Percentiles rank a stretch among this genome's conserved stretches.
Evolutionary conservation across 2,329 filamentous ascomycete genomes (phyloP).

Genomic region (Cladophialophora exuberans): DNA sequence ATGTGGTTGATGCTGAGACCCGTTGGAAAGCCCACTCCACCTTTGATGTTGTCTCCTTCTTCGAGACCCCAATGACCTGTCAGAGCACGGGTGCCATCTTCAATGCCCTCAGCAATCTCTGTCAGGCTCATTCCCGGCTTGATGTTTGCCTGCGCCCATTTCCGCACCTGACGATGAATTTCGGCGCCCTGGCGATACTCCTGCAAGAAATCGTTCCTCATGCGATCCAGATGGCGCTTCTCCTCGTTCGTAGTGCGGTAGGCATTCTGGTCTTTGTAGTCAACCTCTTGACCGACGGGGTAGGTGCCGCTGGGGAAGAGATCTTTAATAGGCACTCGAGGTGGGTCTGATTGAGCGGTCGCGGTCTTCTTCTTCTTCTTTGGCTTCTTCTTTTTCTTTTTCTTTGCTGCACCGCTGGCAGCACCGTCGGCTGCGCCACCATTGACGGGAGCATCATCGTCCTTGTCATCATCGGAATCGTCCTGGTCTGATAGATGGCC

Average conservation of each 20-base stretch:
- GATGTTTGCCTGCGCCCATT: slow-evolving; percentile 79
- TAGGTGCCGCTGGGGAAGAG: slow-evolving; percentile 74
- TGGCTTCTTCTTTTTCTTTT: slow-evolving; percentile 80
- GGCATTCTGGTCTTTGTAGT: slow-evolving; percentile 76
- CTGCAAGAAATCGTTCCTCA: slow-evolving; percentile 76
- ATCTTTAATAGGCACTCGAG: slow-evolving; percentile 71
- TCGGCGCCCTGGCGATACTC: slow-evolving; percentile 87
- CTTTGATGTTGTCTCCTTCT: slow-evolving; percentile 76
- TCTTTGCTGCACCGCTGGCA: slow-evolving; percentile 64
- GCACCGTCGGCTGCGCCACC: slow-evolving; percentile 39
- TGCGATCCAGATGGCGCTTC: slow-evolving; percentile 78
- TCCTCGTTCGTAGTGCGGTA: slow-evolving; percentile 83
- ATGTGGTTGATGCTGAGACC: slow-evolving; percentile 83
- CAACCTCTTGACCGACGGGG: slow-evolving; percentile 76
- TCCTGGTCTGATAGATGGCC: slow-evolving; percentile 54
- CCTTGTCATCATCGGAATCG: slow-evolving; percentile 58
- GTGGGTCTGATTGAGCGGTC: slow-evolving; percentile 75
- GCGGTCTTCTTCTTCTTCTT: slow-evolving; percentile 66
- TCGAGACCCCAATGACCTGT: slow-evolving; percentile 76
- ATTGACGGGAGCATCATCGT: slow-evolving; percentile 50
- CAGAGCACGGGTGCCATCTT: slow-evolving; percentile 76
- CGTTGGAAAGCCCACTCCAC: slow-evolving; percentile 84
- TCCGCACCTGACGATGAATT: slow-evolving; percentile 83
- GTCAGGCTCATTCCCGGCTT: slow-evolving; percentile 79
- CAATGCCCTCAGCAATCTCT: slow-evolving; percentile 85